Base-by-base conservation (phyloP, 106 monocot species). In the Dioscorea dumetorum region DNA sequence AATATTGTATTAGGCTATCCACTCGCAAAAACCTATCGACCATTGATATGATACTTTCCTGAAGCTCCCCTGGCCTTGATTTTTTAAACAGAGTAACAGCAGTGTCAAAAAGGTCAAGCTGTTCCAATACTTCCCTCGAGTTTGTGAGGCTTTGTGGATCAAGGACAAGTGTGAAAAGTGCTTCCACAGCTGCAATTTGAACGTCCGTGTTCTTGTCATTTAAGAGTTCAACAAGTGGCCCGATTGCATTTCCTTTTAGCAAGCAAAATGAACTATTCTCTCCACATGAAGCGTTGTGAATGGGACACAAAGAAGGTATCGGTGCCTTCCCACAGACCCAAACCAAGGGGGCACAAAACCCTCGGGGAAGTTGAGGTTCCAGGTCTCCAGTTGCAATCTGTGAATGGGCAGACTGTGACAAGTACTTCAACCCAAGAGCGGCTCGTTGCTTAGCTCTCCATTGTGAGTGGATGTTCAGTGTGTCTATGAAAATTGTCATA, bases 171-270 rank as follows among this genome's bases (percentile, higher is more conserved):
- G 80, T 80, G 28, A 57, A 76, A 61, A 80, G 74, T 34, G 84
- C 76, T 32, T 80, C 76, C 33, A 84, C 80, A 14, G 77, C 84
- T 34, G 84, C 77, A n/a, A 84, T 62, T 62, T 84, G 80, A 10
- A 79, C 79, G 12, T 79, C 67, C 13, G 72, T 65, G 53, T 58
- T 66, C 17, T 76, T 69, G 61, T 79, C 84, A 19, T 64, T 72
- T 72, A 79, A 52, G 23, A 84, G 76, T 51, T 76, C 79, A 49
- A 79, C 33, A 76, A 84, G 56, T 57, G 69, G 76, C 69, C 70
- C 73, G 53, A 79, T 66, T 8, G 70, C 76, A 49, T 70, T 66
- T 61, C 72, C 79, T 79, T 79, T 79, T 8, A 84, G 35, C 24
- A 84, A 70, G 24, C 84, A 84, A 60, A 84, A 79, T 4, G 79